Evolutionary conservation across 2,329 filamentous ascomycete genomes (phyloP).

Genomic region (Calonectria honghensis): DNA sequence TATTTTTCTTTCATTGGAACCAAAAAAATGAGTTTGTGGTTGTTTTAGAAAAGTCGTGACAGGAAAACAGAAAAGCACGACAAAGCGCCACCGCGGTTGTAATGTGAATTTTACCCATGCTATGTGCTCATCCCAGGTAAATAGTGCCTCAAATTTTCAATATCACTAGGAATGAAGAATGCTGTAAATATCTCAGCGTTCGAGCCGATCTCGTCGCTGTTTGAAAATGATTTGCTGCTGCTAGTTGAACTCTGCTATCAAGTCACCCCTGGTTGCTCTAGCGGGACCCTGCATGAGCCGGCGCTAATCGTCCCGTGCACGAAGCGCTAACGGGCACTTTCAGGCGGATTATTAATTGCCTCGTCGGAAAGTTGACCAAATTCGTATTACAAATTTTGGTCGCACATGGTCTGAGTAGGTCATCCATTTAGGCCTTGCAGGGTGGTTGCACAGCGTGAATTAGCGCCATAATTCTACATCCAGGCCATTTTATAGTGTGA

Average conservation of each 20-base stretch:
- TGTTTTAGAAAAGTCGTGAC: no score
- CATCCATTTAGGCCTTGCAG: background rate
- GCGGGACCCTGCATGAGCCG: background rate
- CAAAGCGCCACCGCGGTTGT: no score
- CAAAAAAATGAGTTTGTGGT: no score
- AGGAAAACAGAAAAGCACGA: no score
- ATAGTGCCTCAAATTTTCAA: no score
- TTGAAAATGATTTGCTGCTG: background rate
- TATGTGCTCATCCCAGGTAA: no score
- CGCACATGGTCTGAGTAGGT: background rate
- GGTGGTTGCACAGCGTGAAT: background rate
- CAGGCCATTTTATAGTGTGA: background rate
- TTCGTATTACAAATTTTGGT: background rate
- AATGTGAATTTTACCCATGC: no score
- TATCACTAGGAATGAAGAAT: no score
- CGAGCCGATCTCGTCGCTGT: background rate
- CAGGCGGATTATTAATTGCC: background rate
- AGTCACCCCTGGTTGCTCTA: no score
- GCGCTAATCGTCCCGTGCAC: background rate
- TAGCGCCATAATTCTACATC: background rate
- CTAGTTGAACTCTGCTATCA: background rate
- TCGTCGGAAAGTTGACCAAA: background rate
- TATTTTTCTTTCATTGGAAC: background rate
- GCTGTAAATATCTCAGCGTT: background rate
- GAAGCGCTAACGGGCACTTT: background rate